Base-by-base conservation (phyloP, 169 alveolate genomes). In the Plasmodium knowlesi region DNA sequence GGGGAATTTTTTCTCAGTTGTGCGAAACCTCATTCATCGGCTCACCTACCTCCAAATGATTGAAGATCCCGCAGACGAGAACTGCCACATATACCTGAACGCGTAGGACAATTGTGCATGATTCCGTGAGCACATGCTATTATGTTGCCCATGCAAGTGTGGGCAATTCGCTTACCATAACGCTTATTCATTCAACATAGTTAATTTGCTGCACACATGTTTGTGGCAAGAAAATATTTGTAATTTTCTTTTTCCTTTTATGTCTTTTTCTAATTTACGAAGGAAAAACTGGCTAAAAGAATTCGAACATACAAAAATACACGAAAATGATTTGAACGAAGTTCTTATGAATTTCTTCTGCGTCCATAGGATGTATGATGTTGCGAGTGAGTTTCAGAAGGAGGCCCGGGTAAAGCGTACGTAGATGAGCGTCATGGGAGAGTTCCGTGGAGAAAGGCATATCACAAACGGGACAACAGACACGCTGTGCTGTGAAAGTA, bases 231-330 rank as follows among this genome's bases (percentile, higher is more conserved):
- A 14, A 25, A 54, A 30, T 8, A 54, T 16, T 50, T 50, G 25
- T 43, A 30, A 32, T 9, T 1, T 82, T 32, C 10, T 32, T 85
- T 54, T 76, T 32, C 1, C 4, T 25, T 72, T 43, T 19, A 22
- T 41, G 16, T 70, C 53, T 74, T 85, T 50, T 12, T 50, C 61
- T 0, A 50, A 50, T 50, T 50, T 50, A 50, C 61, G 25, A 12
- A 88, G 94, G 53, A 88, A 88, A 78, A 88, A 88, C 39, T 88
- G 94, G 94, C 76, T 88, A 19, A 88, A 88, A 28, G 94, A 88
- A 67, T 79, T 88, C 19, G 94, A 88, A 61, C 71, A 88, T 46
- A 88, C 88, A 19, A 88, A 88, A 79, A 78, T 88, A 78, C 86
- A 88, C 46, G 94, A 88, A 78, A 76, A 88, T 76, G 94, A 88